Conservation (phyloP, 2,329 filamentous ascomycete genomes). For the Lachnum nothofagi region DNA sequence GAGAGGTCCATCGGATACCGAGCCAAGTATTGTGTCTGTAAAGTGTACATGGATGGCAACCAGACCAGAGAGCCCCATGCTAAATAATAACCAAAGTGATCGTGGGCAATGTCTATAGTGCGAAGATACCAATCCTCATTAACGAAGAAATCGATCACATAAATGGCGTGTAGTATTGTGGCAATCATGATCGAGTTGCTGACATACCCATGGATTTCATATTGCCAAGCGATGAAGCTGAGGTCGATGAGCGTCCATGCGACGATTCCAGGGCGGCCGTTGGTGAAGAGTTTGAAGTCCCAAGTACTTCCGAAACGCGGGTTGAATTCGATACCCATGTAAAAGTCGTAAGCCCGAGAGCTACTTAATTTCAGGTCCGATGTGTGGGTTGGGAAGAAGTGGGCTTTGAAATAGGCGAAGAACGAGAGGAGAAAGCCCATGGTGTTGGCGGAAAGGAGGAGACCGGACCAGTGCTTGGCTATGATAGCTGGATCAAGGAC, state of each 20-base stretch:
- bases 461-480: constrained; percentile 39
- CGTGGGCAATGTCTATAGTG: constrained; percentile 40
- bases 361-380: constrained; percentile 41
- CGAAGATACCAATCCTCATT: constrained; percentile 46
- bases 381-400: constrained; percentile 36
- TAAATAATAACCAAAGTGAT: constrained; percentile 40
- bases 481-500: constrained; percentile 38
- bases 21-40: constrained; percentile 45
- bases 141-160: constrained; percentile 45
- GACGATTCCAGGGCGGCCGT: constrained; percentile 44
- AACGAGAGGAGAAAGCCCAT: constrained; percentile 33
- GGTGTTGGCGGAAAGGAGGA: constrained; percentile 38
- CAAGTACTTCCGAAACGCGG: constrained; percentile 39
- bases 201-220: constrained; percentile 38
- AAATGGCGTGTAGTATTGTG: constrained; percentile 40
- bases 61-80: constrained; percentile 43
- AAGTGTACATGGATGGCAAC: constrained; percentile 43
- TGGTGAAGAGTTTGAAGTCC: constrained; percentile 45
- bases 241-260: constrained; percentile 43
- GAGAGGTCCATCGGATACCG: constrained; percentile 36
- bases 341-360: constrained; percentile 41
- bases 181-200: constrained; percentile 41
- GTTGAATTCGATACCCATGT: constrained; percentile 44
- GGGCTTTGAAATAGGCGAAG: constrained; percentile 38
- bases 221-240: constrained; percentile 39